A percentile compares a stretch with the other conserved stretches of the same genome.
Evolutionary conservation across 176 grass and related monocot species (phyloP).

Genomic region (Eleusine coracana): DNA sequence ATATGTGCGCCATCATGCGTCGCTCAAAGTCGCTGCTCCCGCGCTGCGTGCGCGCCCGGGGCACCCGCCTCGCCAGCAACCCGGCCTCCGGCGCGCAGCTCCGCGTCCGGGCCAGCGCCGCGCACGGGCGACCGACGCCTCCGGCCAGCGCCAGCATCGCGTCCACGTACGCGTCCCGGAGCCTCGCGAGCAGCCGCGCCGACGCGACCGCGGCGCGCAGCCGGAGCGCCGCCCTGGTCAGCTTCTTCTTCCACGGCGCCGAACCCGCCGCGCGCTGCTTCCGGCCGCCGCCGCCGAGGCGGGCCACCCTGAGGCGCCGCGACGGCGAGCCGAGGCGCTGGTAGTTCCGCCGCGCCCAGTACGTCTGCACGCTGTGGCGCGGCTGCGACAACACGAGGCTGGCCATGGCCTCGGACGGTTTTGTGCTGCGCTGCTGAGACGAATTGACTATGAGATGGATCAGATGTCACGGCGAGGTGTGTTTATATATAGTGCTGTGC

Average conservation of each 20-base stretch:
- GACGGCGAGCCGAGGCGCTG: slow-evolving; percentile 47
- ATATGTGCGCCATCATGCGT: slow-evolving; percentile 66
- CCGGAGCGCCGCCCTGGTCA: not conserved
- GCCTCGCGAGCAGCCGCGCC: slow-evolving; percentile 28
- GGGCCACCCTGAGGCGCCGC: slow-evolving; percentile 43
- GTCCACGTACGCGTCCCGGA: slow-evolving; percentile 57
- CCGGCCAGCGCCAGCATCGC: slow-evolving; percentile 54
- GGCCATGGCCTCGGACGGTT: slow-evolving; percentile 38
- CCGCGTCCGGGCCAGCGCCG: slow-evolving; percentile 32
- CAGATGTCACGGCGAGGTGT: not conserved
- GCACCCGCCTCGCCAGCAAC: slow-evolving; percentile 49
- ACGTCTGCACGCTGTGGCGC: slow-evolving; percentile 49
- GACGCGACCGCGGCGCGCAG: slow-evolving; percentile 11
- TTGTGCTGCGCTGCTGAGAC: not conserved
- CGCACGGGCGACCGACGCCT: slow-evolving; percentile 20
- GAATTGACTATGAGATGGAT: not conserved
- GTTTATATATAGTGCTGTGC: not conserved
- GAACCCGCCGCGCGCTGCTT: not conserved
- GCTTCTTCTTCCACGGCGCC: not conserved
- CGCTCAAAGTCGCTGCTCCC: slow-evolving; percentile 49
- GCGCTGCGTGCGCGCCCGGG: slow-evolving; percentile 3
- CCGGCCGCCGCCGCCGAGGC: slow-evolving; percentile 29
- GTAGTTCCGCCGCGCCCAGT: slow-evolving; percentile 59
- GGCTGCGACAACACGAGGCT: slow-evolving; percentile 45
- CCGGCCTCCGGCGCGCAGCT: slow-evolving; percentile 19